These are phyloP conservation scores for Penicillium cataractarum DNA, from an alignment of 495 filamentous ascomycete species.

Conservation along the genomic window DNA sequence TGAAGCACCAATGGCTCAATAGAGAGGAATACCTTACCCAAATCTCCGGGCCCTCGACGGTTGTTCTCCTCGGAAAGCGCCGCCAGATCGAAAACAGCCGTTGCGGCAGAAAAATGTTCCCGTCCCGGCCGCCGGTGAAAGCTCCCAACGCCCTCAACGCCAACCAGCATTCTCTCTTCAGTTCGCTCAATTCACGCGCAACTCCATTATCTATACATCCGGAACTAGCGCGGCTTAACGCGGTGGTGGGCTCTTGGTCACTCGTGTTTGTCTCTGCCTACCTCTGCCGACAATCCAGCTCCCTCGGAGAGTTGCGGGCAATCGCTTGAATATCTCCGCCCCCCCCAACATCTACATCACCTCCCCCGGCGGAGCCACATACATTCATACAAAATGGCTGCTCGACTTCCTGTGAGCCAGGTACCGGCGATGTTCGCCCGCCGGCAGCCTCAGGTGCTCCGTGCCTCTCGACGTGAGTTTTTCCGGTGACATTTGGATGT, in stretches of 20 bases:
- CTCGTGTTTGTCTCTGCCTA: conserved; percentile 30
- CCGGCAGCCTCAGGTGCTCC: conserved; percentile 39
- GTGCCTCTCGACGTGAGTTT: conserved; percentile 46
- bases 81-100: conserved; percentile 27
- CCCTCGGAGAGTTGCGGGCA: conserved; percentile 29
- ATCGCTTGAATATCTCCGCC: conserved; percentile 23
- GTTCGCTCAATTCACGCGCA: conserved; percentile 13
- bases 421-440: conserved; percentile 45
- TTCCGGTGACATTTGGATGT: conserved; percentile 6
- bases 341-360: conserved; percentile 14
- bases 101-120: conserved; percentile 54
- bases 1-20: not conserved
- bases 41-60: conserved; percentile 12
- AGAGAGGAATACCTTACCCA: conserved; percentile 18
- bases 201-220: conserved; percentile 7
- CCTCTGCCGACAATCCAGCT: conserved; percentile 29
- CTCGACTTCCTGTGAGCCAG: conserved; percentile 39
- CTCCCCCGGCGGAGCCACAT: conserved; percentile 11
- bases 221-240: conserved; percentile 25
- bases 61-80: conserved; percentile 34
- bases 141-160: conserved; percentile 50
- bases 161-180: conserved; percentile 21
- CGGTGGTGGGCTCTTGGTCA: conserved; percentile 40
- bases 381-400: conserved; percentile 41
- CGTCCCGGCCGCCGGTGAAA: conserved; percentile 50